Evolutionary conservation across 2,329 filamentous ascomycete species (phyloP), one percentile per base, ranked within the genome.

Genomic region (Phaeosphaeria sp.): DNA sequence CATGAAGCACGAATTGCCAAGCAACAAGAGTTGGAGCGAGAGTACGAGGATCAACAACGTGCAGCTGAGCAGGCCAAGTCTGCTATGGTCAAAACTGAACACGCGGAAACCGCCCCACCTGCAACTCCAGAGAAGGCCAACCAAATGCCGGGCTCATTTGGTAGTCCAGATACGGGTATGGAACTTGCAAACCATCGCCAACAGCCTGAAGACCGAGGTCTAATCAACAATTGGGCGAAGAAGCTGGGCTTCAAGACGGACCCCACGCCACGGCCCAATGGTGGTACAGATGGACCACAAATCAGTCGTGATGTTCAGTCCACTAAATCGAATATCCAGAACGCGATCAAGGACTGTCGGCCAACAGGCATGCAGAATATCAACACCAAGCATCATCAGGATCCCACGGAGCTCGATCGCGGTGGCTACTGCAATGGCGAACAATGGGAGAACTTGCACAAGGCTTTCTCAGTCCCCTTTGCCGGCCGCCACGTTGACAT

Each of bases 1-100:
- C 91, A 91, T 2, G 93, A 98, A 76, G 91, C 92, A 6, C 87
- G 91, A 52, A 88, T 98, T 63, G 93, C 92, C 0, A 93, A 97
- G 71, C 88, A 90, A 69, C 89, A 89, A 69, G 92, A 96, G 71
- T 86, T 89, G 63, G 85, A 87, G 70, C 84, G 83, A 33, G 87
- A 93, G 21, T 84, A 87, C 55, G 85, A 89, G 65, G 85, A 85
- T 63, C 79, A 81, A 60, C 81, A 84, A 58, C 80, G 78, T n/a
- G 63, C 65, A 15, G 62, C 56, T 5, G 74, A 77, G 50, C 66
- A 72, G 51, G 68, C 67, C 39, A 73, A 72, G 50, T 62, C 71
- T 11, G 63, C 62, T 39, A 44, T 66, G 18, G 55, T 55, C 2
- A 65, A 66, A 41, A 47, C 54, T 13, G 62, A 62, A 1, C 52